These are phyloP conservation scores for Capronia epimyces DNA, from an alignment of 2,329 filamentous ascomycete genomes.

Conservation along the genomic window DNA sequence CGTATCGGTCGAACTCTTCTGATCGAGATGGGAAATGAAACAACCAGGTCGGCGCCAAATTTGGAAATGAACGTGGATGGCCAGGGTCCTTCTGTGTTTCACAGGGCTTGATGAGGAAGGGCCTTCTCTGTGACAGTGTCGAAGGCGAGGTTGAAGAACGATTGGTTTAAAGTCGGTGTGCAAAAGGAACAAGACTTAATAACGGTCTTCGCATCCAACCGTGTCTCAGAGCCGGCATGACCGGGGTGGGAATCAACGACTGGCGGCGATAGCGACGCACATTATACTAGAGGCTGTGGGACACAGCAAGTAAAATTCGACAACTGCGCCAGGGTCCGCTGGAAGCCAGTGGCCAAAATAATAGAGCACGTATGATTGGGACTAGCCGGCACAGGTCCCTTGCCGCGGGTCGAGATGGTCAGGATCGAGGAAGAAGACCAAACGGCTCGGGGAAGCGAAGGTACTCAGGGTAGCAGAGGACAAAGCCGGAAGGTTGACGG, in stretches of 20 bases:
- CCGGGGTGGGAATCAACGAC: constrained; percentile 13
- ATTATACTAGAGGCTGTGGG: constrained; percentile 19
- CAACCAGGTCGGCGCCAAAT: constrained; percentile 22
- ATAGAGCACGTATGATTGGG: constrained; percentile 13
- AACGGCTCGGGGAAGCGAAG: constrained; percentile 4
- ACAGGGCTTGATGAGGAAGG: constrained; percentile 19
- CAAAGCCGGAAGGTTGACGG: constrained; percentile 5
- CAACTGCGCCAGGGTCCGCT: constrained; percentile 16
- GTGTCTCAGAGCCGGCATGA: constrained; percentile 21
- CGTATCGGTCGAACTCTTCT: constrained; percentile 7
- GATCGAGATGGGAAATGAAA: constrained; percentile 22
- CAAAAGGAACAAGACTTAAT: constrained; percentile 11
- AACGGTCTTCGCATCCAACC: constrained; percentile 16
- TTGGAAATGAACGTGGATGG: constrained; percentile 21
- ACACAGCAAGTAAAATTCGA: constrained; percentile 23
- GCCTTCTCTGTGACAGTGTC: constrained; percentile 11
- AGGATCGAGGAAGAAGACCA: neutral
- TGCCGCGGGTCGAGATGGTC: neutral
- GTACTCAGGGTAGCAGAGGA: neutral
- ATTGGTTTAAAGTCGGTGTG: constrained; percentile 11
- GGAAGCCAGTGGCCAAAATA: constrained; percentile 16
- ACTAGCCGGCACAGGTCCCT: constrained; percentile 6
- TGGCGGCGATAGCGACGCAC: constrained; percentile 20
- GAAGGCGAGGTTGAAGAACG: constrained; percentile 7
- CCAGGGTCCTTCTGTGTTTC: constrained; percentile 18